Evolutionary conservation across 1,284 basidiomycete genomes (phyloP).

Genomic region (Ceratobasidium sp.): DNA sequence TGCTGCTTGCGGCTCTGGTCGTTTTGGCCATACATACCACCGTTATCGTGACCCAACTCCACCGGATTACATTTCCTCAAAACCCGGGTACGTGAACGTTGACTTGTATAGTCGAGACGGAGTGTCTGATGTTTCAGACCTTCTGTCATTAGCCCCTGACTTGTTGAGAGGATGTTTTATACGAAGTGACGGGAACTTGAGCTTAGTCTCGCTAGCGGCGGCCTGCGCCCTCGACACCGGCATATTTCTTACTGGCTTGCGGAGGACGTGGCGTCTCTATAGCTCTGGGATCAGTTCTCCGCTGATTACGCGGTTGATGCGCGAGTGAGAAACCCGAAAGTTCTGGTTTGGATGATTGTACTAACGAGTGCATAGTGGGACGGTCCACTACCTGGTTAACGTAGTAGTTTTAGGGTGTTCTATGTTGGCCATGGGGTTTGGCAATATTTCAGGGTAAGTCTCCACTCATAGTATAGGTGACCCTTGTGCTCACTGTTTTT

Average conservation of each 20-base stretch:
- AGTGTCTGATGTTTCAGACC: too few species aligned
- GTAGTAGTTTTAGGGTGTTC: background rate
- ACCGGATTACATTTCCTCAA: background rate
- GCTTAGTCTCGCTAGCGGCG: background rate
- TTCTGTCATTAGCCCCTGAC: background rate
- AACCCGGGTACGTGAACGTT: constrained; percentile 3
- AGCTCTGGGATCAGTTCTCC: background rate
- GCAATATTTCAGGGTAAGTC: constrained; percentile 1
- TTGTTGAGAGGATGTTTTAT: constrained; percentile 15
- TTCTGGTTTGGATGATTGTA: background rate
- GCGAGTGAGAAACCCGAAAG: constrained; percentile 18
- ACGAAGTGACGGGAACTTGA: background rate
- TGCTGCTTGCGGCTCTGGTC: background rate
- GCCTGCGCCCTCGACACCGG: background rate
- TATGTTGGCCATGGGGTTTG: background rate
- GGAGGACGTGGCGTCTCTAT: constrained; percentile 1
- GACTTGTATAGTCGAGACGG: too few species aligned
- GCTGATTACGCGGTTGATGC: constrained; percentile 6
- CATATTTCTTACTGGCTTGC: background rate
- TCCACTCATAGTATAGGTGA: background rate
- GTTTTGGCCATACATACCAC: background rate
- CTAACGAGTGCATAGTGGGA: constrained; percentile 3
- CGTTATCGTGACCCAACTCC: background rate
- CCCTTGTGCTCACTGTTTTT: background rate
- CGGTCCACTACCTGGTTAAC: constrained; percentile 6